A percentile compares a stretch with the other conserved stretches of the same genome.
These are phyloP conservation scores for Cryphonectria japonica DNA, from an alignment of 2,329 filamentous ascomycete genomes.

Conservation along the genomic window DNA sequence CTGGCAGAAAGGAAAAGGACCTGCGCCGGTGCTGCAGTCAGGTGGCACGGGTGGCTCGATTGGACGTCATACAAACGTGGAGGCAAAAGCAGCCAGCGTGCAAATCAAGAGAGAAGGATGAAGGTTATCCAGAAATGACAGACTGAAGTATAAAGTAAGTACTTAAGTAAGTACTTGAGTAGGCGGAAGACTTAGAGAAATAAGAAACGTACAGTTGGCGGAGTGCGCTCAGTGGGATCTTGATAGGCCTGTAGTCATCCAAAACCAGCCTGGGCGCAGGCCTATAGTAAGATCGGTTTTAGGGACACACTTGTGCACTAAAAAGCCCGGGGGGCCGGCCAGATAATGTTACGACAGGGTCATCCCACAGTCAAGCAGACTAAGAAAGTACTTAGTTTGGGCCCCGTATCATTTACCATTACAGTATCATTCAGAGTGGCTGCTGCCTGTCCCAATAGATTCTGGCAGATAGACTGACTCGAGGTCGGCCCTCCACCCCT, in stretches of 20 bases:
- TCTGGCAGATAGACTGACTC: neutral
- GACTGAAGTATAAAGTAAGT: neutral
- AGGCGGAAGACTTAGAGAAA: neutral
- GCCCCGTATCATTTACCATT: neutral
- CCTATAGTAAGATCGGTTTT: neutral
- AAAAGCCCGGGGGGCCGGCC: neutral
- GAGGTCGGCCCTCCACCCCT: neutral
- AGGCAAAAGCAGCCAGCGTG: neutral
- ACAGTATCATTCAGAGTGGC: neutral
- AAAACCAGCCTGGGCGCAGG: neutral
- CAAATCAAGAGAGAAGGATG: neutral
- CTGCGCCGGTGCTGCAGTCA: conserved; percentile 4
- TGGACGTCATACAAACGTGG: neutral
- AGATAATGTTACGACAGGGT: neutral
- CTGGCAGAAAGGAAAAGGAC: neutral
- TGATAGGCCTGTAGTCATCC: neutral
- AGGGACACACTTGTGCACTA: neutral
- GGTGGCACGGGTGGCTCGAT: neutral
- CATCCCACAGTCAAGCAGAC: neutral
- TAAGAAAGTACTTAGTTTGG: neutral
- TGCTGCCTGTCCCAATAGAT: neutral
- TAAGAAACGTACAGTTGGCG: neutral
- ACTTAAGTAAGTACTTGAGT: neutral
- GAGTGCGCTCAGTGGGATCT: neutral
- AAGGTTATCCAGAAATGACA: neutral